Base-by-base conservation (phyloP, 2,329 filamentous ascomycete genomes). In the Epichloe gansuensis region DNA sequence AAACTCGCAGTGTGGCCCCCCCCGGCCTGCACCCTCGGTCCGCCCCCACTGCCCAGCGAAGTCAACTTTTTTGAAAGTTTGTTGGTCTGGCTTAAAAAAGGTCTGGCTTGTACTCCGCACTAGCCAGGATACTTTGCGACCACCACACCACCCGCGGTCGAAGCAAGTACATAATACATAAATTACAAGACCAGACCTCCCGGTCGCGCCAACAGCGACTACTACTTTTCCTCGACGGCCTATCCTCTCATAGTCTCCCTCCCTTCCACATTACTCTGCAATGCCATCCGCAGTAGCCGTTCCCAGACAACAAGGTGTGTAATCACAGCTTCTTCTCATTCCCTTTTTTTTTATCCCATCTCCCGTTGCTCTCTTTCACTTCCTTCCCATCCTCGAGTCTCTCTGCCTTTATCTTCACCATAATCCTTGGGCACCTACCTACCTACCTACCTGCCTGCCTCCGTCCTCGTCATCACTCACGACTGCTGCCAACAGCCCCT, bases 291-390 rank as follows among this genome's bases (percentile, higher is more conserved):
- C 55, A 47, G 56, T 61, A 38, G 34, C 50, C 50, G 49, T 55
- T 49, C 53, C 52, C 51, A 54, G 51, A 56, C 52, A 58, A 56
- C 52, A 58, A 60, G 58, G 59, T 60, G 56, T 55, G 58, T 60
- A 36, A 49, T 43, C 41, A 6, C 42, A 38, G n/a, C n/a, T 35
- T 3, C 31, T 51, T 53, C 41, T 34, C 23, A 46, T 21, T 41
- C 48, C 50, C 40, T 17, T 25, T 27, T 38, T 43, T 27, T 38
- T 43, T 41, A 15, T 53, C 38, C 25, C 44, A 31, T 45, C 21
- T 11, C 27, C 27, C 27, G 8, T 31, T 31, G 27, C 17, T 44
- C 8, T 47, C 42, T 11, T 51, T 35, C 40, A 42, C 46, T 31
- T 27, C 47, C 48, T 51, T 52, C 23, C 11, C 34, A 25, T 49